Percentiles rank a stretch among this genome's conserved stretches.
These are phyloP conservation scores for Tricholomella constricta DNA, from an alignment of 768 basidiomycete species.

Conservation along the genomic window DNA sequence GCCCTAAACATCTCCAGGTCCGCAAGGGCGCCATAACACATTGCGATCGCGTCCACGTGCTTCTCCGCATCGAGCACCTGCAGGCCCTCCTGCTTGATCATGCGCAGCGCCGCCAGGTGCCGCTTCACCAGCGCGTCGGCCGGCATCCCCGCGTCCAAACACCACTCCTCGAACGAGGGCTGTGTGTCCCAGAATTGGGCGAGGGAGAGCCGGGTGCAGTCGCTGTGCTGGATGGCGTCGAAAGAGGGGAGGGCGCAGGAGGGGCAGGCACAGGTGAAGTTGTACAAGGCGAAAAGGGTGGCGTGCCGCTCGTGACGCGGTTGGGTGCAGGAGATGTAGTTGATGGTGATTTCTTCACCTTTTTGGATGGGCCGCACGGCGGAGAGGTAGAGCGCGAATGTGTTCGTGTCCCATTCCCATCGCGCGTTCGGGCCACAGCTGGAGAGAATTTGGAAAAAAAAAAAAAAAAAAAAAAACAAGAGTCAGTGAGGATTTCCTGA, in stretches of 20 bases:
- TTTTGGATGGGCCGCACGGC: constrained; percentile 34
- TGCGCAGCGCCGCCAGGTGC: constrained; percentile 29
- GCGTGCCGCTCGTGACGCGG: constrained; percentile 23
- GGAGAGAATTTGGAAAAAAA: too few species aligned
- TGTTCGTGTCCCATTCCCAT: constrained; percentile 36
- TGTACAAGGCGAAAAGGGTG: constrained; percentile 25
- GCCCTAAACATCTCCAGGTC: constrained; percentile 36
- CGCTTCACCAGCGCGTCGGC: constrained; percentile 32
- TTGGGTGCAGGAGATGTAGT: constrained; percentile 30
- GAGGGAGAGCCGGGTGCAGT: constrained; percentile 31
- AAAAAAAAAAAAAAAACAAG: too few species aligned
- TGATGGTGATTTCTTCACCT: constrained; percentile 41
- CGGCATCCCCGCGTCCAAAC: constrained; percentile 25
- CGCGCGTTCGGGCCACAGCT: constrained; percentile 44
- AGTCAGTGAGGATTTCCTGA: not conserved
- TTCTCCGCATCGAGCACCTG: constrained; percentile 28
- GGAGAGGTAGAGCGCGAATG: constrained; percentile 33
- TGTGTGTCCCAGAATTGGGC: constrained; percentile 25
- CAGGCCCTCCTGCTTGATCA: constrained; percentile 37
- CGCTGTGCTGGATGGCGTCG: constrained; percentile 22
- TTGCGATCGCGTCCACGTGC: constrained; percentile 40
- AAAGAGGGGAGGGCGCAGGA: constrained; percentile 23
- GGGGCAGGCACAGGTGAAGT: constrained; percentile 35
- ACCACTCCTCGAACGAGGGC: constrained; percentile 38
- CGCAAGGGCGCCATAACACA: constrained; percentile 43